Conservation (phyloP, 345 rosid species). For the Populus deltoides region DNA sequence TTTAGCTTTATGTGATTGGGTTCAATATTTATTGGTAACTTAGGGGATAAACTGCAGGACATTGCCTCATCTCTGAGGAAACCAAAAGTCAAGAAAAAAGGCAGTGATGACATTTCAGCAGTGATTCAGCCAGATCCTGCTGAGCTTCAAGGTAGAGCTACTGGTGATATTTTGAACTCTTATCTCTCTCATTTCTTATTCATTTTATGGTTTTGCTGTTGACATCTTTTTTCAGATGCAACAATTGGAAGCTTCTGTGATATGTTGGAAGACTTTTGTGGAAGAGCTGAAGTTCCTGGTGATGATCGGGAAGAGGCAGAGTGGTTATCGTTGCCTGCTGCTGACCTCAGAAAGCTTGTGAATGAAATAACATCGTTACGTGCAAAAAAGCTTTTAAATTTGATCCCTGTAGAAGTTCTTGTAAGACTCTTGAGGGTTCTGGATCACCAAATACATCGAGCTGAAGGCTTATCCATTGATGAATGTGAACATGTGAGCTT, state of each 20-base stretch:
- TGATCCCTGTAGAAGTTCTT: slow-evolving; percentile 81
- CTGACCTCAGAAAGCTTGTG: slow-evolving; percentile 69
- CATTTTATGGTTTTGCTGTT: slow-evolving; percentile 8
- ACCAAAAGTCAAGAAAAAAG: slow-evolving; percentile 73
- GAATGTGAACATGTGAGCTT: slow-evolving; percentile 70
- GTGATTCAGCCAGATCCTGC: slow-evolving; percentile 52
- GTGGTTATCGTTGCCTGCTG: slow-evolving; percentile 67
- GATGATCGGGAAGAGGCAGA: slow-evolving; percentile 89
- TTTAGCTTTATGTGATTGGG: slow-evolving; percentile 18
- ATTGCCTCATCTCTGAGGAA: slow-evolving; percentile 49
- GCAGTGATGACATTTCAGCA: slow-evolving; percentile 32
- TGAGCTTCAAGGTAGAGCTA: slow-evolving; percentile 68
- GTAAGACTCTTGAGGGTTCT: slow-evolving; percentile 64
- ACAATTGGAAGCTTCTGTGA: slow-evolving; percentile 61
- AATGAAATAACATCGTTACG: slow-evolving; percentile 73
- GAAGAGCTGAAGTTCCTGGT: slow-evolving; percentile 71
- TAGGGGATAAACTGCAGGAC: slow-evolving; percentile 57
- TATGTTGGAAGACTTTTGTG: slow-evolving; percentile 73
- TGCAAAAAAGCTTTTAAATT: slow-evolving; percentile 74
- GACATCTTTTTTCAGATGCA: slow-evolving; percentile 50
- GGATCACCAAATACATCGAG: slow-evolving; percentile 97
- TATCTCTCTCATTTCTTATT: slow-evolving; percentile 10
- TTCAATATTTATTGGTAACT: slow-evolving; percentile 20
- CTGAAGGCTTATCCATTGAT: slow-evolving; percentile 80
- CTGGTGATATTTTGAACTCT: not conserved